Percentiles rank a stretch among this genome's conserved stretches.
phyloP scores from a whole-genome alignment of 2,329 filamentous ascomycete species.

The Nothomitra cinnamomea region DNA sequence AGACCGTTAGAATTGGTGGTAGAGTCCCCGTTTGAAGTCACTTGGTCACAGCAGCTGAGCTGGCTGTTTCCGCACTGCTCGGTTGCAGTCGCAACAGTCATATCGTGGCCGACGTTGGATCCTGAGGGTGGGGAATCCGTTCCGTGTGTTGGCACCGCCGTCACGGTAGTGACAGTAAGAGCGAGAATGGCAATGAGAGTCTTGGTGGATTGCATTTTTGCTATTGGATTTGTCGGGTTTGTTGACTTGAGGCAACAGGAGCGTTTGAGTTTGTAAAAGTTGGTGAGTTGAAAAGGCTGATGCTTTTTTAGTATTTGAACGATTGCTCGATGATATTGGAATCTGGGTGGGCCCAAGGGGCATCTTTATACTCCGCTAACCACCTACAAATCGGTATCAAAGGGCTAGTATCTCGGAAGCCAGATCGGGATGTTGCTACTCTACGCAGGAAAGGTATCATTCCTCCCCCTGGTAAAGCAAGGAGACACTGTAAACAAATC shows the following conservation, averaged over 20 bases:
- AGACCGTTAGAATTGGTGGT: not conserved
- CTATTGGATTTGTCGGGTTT: not conserved
- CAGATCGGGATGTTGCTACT: no score
- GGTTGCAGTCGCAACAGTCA: not conserved
- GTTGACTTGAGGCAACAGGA: not conserved
- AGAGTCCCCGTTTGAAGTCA: not conserved
- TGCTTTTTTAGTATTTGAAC: not conserved
- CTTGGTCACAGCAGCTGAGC: not conserved
- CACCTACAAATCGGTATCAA: no score
- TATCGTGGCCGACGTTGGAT: not conserved
- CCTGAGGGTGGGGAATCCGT: not conserved
- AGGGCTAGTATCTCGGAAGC: no score
- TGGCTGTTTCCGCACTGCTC: not conserved
- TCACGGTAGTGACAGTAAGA: not conserved
- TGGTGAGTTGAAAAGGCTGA: not conserved
- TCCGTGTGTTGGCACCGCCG: not conserved
- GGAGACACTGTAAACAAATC: no score
- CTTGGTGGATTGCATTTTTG: not conserved
- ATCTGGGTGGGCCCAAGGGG: not conserved
- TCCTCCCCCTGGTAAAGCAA: no score
- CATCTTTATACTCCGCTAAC: not conserved
- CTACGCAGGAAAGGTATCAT: no score
- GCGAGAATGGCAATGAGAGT: not conserved
- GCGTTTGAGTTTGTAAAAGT: not conserved
- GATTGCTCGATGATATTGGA: not conserved